Percentiles rank a stretch among this genome's conserved stretches.
These are phyloP conservation scores for Camellia sinensis DNA, from an alignment of 148 eudicot genomes.

Conservation along the genomic window DNA sequence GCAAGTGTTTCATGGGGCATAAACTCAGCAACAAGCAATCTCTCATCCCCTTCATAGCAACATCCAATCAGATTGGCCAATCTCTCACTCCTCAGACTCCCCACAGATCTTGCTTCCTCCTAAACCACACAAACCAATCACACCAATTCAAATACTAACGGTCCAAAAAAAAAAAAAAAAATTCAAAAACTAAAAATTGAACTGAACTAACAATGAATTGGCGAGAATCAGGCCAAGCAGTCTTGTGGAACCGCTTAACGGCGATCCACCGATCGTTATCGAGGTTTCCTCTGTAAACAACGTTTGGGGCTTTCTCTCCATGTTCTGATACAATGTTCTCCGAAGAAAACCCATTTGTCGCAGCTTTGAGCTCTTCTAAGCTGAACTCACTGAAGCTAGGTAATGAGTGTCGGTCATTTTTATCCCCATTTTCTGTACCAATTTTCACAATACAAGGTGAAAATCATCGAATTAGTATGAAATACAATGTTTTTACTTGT, in stretches of 20 bases:
- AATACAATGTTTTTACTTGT: too few relatives aligned
- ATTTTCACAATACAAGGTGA: not conserved
- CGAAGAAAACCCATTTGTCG: constrained; percentile 45
- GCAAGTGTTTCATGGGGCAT: constrained; percentile 72
- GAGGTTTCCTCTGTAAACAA: constrained; percentile 51
- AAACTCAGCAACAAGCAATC: constrained; percentile 64
- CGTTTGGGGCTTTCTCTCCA: constrained; percentile 67
- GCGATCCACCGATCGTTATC: constrained; percentile 38
- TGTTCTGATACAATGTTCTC: constrained; percentile 65
- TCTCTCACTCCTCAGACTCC: constrained; percentile 57
- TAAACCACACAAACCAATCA: constrained; percentile 17
- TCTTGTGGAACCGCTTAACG: constrained; percentile 57
- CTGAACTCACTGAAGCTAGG: constrained; percentile 49
- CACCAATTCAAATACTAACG: not conserved
- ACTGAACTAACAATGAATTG: constrained; percentile 42
- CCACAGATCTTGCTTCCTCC: constrained; percentile 67
- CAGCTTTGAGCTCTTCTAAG: constrained; percentile 51
- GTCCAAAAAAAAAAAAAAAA: not conserved
- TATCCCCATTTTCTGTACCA: constrained; percentile 38
- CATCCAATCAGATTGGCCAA: constrained; percentile 61
- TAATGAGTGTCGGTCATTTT: constrained; percentile 27
- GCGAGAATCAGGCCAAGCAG: constrained; percentile 67
- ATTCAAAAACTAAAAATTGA: not conserved
- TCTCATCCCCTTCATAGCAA: constrained; percentile 57
- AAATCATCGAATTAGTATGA: constrained; percentile 5